Base-by-base conservation (phyloP, 1,139 yeast genomes). In the Geotrichum reessii region DNA sequence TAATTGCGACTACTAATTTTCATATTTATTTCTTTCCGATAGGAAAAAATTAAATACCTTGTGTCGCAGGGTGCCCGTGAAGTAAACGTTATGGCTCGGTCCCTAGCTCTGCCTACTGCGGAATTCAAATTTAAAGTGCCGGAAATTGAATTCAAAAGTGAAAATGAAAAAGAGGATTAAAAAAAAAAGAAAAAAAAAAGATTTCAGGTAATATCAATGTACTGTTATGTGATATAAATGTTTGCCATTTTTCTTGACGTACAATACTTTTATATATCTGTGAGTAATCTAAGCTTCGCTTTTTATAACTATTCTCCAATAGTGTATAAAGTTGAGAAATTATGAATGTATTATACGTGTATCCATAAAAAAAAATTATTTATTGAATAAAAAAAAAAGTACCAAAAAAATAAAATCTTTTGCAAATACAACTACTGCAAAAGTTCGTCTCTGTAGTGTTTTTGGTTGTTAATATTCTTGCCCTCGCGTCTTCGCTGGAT, bases 391-490 rank as follows among this genome's bases (percentile, higher is more conserved):
- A 7, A n/a, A 17, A 21, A 8, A 44, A 44, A 11, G 21, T 12
- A 44, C 11, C 24, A 17, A 44, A 22, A 19, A 25, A 17, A 47
- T 19, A 37, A 37, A 31, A 14, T 12, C 40, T 12, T 33, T 14
- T 6, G n/a, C 2, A 22, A 42, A 37, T 17, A 22, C 11, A 21
- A 22, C 47, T 58, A 92, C 76, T 92, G 97, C 68, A 93, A 79
- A 66, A 93, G 78, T 73, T 85, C 95, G 73, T 93, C 98, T 73
- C 98, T 85, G 81, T 78, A 93, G 73, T 92, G 91, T 58, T 88
- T 87, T 80, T 93, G 97, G 79, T 86, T 81, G 73, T 93, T 93
- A 73, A 89, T 78, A 71, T 84, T 85, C 74, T 87, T 88, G 63
- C 86, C 84, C 47, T 90, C 87, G 68, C 90, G 83, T 76, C 93